phyloP scores from a whole-genome alignment of 345 rosid genomes.

The Eucalyptus sp. region DNA sequence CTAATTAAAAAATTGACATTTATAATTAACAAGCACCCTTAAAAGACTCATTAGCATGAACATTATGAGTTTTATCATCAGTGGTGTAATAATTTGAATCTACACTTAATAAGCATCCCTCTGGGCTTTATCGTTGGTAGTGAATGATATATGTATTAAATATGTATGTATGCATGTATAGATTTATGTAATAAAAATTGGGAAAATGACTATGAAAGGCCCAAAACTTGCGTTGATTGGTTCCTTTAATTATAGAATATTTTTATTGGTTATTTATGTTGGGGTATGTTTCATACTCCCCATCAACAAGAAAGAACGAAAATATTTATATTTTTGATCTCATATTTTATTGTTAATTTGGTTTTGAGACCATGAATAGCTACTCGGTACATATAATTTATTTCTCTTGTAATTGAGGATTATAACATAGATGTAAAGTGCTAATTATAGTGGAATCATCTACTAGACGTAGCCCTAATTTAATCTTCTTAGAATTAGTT shows the following conservation, averaged over 20 bases:
- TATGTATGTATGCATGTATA: neutral
- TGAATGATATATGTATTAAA: neutral
- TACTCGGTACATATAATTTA: too few species aligned
- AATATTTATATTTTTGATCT: too few species aligned
- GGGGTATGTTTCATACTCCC: too few species aligned
- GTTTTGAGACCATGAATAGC: too few species aligned
- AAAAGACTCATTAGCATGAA: neutral
- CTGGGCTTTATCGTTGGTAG: neutral
- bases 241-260: neutral
- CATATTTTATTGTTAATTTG: too few species aligned
- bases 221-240: neutral
- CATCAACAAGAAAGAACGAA: too few species aligned
- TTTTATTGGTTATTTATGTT: neutral
- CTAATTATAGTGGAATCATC: too few species aligned
- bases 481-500: neutral
- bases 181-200: neutral
- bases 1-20: neutral
- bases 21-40: neutral
- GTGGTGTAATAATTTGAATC: neutral
- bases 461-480: fast-evolving
- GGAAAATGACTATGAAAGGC: neutral
- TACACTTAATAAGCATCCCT: neutral
- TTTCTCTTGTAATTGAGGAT: too few species aligned
- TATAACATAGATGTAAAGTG: too few species aligned
- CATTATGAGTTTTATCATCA: neutral